These are phyloP conservation scores for Chrysanthemum lavandulifolium DNA, from an alignment of 129 eudicot genomes.

Conservation along the genomic window DNA sequence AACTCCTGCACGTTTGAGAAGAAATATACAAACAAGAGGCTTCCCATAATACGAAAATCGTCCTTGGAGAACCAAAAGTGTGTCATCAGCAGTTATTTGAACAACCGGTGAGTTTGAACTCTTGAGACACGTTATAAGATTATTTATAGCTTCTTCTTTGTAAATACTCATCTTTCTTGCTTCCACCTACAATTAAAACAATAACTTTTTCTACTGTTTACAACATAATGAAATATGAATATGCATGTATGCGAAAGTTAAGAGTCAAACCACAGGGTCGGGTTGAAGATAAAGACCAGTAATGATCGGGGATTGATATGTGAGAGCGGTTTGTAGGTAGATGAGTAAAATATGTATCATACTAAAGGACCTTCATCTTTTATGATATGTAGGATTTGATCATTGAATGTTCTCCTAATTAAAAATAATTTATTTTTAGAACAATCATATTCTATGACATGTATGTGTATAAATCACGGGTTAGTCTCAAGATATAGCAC, in stretches of 20 bases:
- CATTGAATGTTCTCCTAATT: slow-evolving; percentile 58
- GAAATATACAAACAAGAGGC: slow-evolving; percentile 60
- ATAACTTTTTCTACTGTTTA: not conserved
- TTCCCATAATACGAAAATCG: slow-evolving; percentile 63
- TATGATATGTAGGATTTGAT: slow-evolving; percentile 58
- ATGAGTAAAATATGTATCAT: slow-evolving; percentile 69
- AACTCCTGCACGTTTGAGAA: slow-evolving; percentile 60
- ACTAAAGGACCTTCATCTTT: slow-evolving; percentile 75
- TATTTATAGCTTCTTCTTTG: slow-evolving; percentile 77
- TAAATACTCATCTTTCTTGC: slow-evolving; percentile 79
- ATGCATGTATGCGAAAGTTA: not conserved
- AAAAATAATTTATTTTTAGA: no score
- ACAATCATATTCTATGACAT: not conserved
- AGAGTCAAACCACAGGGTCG: slow-evolving; percentile 60
- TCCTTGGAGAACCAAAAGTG: slow-evolving; percentile 61
- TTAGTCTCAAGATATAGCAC: not conserved
- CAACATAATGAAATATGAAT: not conserved
- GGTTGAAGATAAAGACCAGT: slow-evolving; percentile 81
- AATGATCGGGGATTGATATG: slow-evolving; percentile 54
- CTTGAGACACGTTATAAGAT: slow-evolving; percentile 54
- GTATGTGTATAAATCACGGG: not conserved
- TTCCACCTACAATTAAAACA: slow-evolving; percentile 42
- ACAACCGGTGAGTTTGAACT: slow-evolving; percentile 54
- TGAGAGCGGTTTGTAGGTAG: slow-evolving; percentile 56
- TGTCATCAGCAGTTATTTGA: slow-evolving; percentile 63